Evolutionary conservation across 2,329 filamentous ascomycete genomes (phyloP).

Genomic region (Bipolaris zeicola): DNA sequence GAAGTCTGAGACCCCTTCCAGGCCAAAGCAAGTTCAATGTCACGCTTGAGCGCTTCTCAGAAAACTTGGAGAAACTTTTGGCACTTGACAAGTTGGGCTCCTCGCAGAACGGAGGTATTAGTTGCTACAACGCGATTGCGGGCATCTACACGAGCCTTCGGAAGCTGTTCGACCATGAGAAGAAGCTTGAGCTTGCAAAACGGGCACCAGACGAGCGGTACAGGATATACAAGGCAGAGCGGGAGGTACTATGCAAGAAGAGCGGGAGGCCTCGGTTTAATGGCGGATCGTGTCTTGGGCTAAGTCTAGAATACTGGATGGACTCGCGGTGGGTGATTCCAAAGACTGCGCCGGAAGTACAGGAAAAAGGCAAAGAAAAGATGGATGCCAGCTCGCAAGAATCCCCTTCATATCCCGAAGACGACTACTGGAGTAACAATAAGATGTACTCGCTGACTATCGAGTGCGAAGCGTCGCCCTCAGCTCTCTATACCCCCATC

Average conservation of each 20-base stretch:
- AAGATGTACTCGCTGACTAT: conserved; percentile 71
- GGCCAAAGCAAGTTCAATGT: conserved; percentile 71
- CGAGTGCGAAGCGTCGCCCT: conserved; percentile 61
- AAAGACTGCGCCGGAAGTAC: conserved; percentile 23
- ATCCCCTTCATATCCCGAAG: conserved; percentile 29
- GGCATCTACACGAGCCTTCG: conserved; percentile 74
- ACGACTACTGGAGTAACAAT: conserved; percentile 51
- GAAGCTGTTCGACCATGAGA: conserved; percentile 73
- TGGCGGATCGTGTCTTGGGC: conserved; percentile 67
- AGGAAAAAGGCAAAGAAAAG: conserved; percentile 46
- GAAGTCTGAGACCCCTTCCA: conserved; percentile 65
- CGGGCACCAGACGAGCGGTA: conserved; percentile 46
- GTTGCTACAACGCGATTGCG: conserved; percentile 77
- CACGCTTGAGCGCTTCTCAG: conserved; percentile 70
- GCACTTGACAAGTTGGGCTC: conserved; percentile 74
- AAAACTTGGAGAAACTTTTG: conserved; percentile 72
- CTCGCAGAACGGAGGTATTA: conserved; percentile 62
- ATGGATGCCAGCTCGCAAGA: conserved; percentile 42
- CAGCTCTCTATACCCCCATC: conserved; percentile 62
- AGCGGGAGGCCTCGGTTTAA: conserved; percentile 77
- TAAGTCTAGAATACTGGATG: conserved; percentile 80
- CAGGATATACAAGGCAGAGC: conserved; percentile 56
- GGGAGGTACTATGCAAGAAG: conserved; percentile 69
- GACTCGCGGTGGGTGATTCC: conserved; percentile 59
- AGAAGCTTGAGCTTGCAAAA: conserved; percentile 51